Evolutionary conservation across 192 early-diverging fungal genomes (phyloP).

Genomic region (Dimargaris cristalligena): DNA sequence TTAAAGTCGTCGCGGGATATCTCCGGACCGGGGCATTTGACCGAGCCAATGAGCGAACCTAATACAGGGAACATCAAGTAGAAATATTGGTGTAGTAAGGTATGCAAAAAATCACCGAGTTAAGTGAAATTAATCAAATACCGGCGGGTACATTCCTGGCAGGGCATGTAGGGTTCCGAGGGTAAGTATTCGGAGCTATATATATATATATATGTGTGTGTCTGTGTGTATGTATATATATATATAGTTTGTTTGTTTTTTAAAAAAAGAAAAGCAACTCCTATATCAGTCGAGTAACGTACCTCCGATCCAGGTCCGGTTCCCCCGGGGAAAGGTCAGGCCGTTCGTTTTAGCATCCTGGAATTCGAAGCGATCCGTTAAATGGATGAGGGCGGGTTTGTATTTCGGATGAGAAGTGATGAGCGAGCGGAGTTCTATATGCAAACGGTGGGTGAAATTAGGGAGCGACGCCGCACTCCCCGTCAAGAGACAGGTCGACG

Average conservation of each 20-base stretch:
- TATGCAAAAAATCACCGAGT: background rate
- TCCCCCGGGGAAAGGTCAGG: conserved; percentile 45
- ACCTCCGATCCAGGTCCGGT: conserved; percentile 68
- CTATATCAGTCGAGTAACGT: no score
- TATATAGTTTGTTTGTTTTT: background rate
- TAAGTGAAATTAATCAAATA: background rate
- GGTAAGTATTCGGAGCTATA: no score
- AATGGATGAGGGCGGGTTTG: conserved; percentile 20
- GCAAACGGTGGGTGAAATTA: conserved; percentile 40
- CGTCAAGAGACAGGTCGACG: conserved; percentile 44
- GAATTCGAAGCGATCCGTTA: conserved; percentile 34
- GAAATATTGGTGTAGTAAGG: background rate
- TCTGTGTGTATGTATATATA: no score
- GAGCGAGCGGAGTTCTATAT: conserved; percentile 37
- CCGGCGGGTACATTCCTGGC: background rate
- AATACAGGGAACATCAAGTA: background rate
- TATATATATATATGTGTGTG: no score
- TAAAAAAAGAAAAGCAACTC: background rate
- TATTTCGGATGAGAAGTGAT: conserved; percentile 33
- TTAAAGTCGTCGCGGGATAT: conserved; percentile 45
- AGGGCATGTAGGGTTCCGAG: background rate
- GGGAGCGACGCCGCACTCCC: conserved; percentile 67
- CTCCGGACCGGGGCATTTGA: conserved; percentile 56
- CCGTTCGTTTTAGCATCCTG: conserved; percentile 34
- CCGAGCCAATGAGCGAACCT: conserved; percentile 56